phyloP scores from a whole-genome alignment of 768 basidiomycete genomes.

The Pisolithus microcarpus region DNA sequence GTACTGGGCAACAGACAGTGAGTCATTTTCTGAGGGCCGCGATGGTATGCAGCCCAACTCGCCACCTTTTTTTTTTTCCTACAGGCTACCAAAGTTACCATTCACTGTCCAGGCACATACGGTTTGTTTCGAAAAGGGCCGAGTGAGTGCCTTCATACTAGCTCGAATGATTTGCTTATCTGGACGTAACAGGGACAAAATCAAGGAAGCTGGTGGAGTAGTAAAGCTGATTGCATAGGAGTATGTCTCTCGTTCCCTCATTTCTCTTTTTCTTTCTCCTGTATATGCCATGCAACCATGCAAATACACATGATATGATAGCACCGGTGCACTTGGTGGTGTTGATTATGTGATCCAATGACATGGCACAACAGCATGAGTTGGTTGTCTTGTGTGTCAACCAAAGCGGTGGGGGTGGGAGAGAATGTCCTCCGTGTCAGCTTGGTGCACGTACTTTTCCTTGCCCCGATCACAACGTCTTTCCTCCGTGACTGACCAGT shows the following conservation, averaged over 20 bases:
- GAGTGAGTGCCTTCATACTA: conserved; percentile 43
- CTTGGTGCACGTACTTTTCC: conserved; percentile 31
- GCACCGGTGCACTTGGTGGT: not conserved
- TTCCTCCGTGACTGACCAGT: conserved; percentile 3
- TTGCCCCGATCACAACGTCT: not conserved
- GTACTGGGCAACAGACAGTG: conserved; percentile 91
- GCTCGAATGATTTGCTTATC: conserved; percentile 21
- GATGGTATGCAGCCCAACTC: not conserved
- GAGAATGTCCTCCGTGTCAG: conserved; percentile 26
- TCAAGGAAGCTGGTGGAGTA: conserved; percentile 92
- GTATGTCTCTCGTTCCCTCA: conserved; percentile 8
- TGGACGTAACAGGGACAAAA: conserved; percentile 47
- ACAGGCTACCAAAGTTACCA: conserved; percentile 78
- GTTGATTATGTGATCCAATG: not conserved
- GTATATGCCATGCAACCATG: conserved; percentile 5
- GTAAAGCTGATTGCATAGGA: conserved; percentile 83
- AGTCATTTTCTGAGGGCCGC: conserved; percentile 24
- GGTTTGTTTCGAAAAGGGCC: conserved; percentile 84
- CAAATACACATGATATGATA: conserved; percentile 5
- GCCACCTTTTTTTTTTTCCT: not conserved
- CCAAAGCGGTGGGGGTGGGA: too few species aligned
- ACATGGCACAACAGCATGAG: not conserved
- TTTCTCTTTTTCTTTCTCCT: conserved; percentile 15
- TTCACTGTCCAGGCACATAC: conserved; percentile 90
- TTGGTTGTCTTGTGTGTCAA: not conserved